Conservation (phyloP, 2,329 filamentous ascomycete genomes). For the Botrytis hyacinthi region DNA sequence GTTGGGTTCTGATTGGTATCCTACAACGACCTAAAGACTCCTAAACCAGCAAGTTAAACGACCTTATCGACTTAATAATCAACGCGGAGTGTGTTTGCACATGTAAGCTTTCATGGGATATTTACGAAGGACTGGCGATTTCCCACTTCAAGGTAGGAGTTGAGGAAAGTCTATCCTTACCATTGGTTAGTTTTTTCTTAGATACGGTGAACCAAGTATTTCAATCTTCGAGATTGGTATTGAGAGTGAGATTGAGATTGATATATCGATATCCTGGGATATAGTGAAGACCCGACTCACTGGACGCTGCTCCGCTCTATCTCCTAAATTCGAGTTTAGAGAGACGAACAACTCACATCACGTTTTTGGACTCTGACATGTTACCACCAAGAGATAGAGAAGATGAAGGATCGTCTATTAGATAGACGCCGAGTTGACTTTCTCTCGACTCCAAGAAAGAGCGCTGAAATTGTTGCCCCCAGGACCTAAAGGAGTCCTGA, state of each 20-base stretch:
- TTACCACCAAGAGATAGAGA: background rate
- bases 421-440: background rate
- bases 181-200: background rate
- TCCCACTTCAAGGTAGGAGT: background rate
- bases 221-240: background rate
- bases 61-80: background rate
- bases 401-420: background rate
- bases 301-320: background rate
- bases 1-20: background rate
- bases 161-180: background rate
- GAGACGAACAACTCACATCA: background rate
- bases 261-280: background rate
- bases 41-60: background rate
- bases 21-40: background rate
- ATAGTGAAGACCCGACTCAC: background rate
- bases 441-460: background rate
- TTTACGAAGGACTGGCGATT: background rate
- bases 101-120: background rate
- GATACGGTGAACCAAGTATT: background rate
- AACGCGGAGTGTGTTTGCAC: background rate
- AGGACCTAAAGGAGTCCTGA: background rate
- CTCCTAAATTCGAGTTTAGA: background rate
- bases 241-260: background rate
- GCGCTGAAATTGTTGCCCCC: background rate
- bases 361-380: background rate